Conservation (phyloP, 495 filamentous ascomycete species). For the Xylaria venustula region DNA sequence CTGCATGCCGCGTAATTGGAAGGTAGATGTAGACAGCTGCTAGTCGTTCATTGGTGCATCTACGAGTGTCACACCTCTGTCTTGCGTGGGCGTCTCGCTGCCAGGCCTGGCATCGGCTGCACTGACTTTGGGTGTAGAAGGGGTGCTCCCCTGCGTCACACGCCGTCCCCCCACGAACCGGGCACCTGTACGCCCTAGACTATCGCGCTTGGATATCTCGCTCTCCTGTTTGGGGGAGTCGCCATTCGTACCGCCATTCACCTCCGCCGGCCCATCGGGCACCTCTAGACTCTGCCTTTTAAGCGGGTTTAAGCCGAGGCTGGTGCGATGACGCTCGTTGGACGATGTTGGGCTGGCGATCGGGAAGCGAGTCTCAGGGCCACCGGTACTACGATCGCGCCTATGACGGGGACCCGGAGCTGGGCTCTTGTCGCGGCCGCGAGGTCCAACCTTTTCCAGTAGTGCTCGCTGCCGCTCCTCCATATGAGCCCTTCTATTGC, state of each 20-base stretch:
- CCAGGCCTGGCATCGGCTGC: constrained; percentile 16
- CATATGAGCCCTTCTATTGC: constrained; percentile 88
- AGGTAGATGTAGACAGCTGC: constrained; percentile 15
- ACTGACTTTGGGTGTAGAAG: constrained; percentile 27
- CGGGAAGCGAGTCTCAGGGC: constrained; percentile 81
- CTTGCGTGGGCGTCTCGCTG: constrained; percentile 26
- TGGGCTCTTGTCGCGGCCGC: constrained; percentile 74
- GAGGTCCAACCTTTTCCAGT: constrained; percentile 57
- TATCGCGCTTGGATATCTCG: constrained; percentile 51
- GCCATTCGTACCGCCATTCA: constrained; percentile 39
- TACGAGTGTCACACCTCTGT: constrained; percentile 69
- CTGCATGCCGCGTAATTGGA: not conserved
- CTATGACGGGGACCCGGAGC: constrained; percentile 61
- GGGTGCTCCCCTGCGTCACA: constrained; percentile 30
- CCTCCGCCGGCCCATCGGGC: constrained; percentile 42
- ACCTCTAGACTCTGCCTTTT: constrained; percentile 48
- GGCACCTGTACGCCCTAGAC: constrained; percentile 46
- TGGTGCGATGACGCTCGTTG: constrained; percentile 47
- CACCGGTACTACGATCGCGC: constrained; percentile 79
- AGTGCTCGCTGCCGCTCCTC: constrained; percentile 88
- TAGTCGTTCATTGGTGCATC: constrained; percentile 87
- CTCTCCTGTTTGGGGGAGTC: constrained; percentile 42
- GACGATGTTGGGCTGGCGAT: constrained; percentile 65
- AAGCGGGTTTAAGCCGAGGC: constrained; percentile 31
- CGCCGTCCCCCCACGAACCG: constrained; percentile 43